A percentile compares a stretch with the other conserved stretches of the same genome.
These are phyloP conservation scores for Colletotrichum tropicicola DNA, from an alignment of 2,329 filamentous ascomycete genomes.

Conservation along the genomic window DNA sequence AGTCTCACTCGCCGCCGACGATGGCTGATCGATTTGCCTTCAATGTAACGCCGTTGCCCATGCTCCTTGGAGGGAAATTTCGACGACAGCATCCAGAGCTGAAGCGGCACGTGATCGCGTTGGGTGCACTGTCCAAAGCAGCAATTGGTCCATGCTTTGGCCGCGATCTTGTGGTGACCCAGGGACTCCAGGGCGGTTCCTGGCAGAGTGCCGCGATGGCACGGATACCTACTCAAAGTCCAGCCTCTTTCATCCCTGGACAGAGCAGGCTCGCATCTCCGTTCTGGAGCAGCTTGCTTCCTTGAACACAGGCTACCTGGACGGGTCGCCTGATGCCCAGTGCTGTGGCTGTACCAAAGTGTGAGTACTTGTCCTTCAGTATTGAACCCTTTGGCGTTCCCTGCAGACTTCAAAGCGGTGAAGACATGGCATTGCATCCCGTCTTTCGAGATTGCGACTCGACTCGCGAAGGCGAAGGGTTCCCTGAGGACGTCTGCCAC, in stretches of 20 bases:
- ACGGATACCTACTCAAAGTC: constrained; percentile 6
- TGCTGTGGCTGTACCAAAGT: constrained; percentile 3
- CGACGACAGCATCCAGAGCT: background rate
- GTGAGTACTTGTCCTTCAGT: background rate
- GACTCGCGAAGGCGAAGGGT: background rate
- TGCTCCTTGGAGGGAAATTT: too few species aligned
- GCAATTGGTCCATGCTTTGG: background rate
- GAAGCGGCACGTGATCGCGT: constrained; percentile 2
- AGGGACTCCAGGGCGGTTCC: background rate
- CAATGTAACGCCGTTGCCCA: background rate
- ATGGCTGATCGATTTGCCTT: background rate
- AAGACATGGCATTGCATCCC: background rate
- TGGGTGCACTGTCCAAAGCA: background rate
- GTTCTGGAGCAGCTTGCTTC: background rate
- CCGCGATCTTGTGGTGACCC: constrained; percentile 1
- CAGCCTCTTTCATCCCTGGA: constrained; percentile 12
- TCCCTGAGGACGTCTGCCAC: background rate
- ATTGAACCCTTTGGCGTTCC: background rate
- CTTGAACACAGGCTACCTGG: background rate
- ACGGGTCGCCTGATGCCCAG: constrained; percentile 4
- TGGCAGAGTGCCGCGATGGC: constrained; percentile 14
- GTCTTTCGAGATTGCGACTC: constrained; percentile 11
- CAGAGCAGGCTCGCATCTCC: background rate
- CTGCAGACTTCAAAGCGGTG: background rate
- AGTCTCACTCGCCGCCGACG: background rate